Percentiles rank a stretch among this genome's conserved stretches.
Evolutionary conservation across 2,329 filamentous ascomycete genomes (phyloP).

Genomic region (Neofusicoccum kwambonambiense): DNA sequence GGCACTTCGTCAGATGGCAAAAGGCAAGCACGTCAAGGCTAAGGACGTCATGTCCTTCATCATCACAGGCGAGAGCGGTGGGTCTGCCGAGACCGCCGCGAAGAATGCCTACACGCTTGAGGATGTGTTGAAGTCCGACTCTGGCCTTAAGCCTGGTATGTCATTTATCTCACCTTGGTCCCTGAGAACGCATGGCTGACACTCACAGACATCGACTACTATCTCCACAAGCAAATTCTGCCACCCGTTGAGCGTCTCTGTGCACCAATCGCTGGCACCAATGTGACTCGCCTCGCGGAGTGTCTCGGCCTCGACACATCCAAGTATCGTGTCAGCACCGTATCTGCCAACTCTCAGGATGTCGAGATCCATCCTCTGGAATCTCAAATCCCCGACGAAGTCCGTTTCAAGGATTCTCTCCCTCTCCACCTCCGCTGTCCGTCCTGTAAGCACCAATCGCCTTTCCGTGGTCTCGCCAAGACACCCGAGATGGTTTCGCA

Average conservation of each 20-base stretch:
- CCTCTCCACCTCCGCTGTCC: conserved; percentile 79
- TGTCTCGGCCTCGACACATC: conserved; percentile 88
- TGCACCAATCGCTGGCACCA: conserved; percentile 91
- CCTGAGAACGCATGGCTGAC: neutral
- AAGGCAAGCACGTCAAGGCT: conserved; percentile 83
- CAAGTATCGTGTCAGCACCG: conserved; percentile 74
- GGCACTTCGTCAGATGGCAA: conserved; percentile 79
- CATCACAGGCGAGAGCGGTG: conserved; percentile 69
- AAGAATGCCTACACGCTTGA: conserved; percentile 87
- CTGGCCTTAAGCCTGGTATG: conserved; percentile 63
- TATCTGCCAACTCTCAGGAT: conserved; percentile 46
- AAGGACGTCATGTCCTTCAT: conserved; percentile 97
- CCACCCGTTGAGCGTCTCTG: conserved; percentile 96
- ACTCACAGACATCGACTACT: conserved; percentile 81
- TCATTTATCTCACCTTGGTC: neutral
- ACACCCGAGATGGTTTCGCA: conserved; percentile 61
- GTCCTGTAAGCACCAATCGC: conserved; percentile 68
- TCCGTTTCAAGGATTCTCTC: conserved; percentile 80
- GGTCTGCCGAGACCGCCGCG: conserved; percentile 67
- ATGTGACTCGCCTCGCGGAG: conserved; percentile 84
- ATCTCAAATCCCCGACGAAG: conserved; percentile 86
- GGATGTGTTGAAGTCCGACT: conserved; percentile 76
- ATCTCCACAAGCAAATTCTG: conserved; percentile 96
- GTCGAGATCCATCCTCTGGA: conserved; percentile 83
- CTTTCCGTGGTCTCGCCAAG: conserved; percentile 72